Evolutionary conservation across 1,284 basidiomycete genomes (phyloP).

Genomic region (Cryptococcus sp.): DNA sequence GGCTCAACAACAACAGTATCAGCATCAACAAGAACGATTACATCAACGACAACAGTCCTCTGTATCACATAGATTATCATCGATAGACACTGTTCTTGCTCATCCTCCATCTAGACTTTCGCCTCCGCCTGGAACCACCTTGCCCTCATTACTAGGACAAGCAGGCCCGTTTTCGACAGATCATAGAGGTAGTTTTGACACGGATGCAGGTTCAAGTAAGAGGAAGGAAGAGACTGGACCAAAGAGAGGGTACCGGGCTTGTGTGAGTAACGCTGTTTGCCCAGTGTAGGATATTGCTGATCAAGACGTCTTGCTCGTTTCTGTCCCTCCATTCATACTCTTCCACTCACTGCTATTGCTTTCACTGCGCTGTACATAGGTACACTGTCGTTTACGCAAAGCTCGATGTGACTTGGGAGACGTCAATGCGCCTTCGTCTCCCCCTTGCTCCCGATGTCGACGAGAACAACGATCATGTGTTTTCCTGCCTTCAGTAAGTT

Average conservation of each 20-base stretch:
- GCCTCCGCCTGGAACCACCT: conserved; percentile 20
- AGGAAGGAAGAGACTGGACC: conserved; percentile 23
- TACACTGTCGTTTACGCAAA: conserved; percentile 47
- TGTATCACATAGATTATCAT: background rate
- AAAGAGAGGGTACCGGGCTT: conserved; percentile 42
- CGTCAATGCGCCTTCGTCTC: conserved; percentile 47
- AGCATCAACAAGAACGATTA: background rate
- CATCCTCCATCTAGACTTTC: conserved; percentile 29
- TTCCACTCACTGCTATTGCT: background rate
- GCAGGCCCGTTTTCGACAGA: background rate
- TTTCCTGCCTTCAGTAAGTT: conserved; percentile 44
- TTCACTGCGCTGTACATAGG: conserved; percentile 12
- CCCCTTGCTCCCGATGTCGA: conserved; percentile 49
- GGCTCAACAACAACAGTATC: background rate
- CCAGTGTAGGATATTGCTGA: no score
- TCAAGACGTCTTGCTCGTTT: background rate
- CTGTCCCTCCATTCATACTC: background rate
- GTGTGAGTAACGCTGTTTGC: conserved; percentile 20
- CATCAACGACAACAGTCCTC: background rate
- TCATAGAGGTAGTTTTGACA: background rate
- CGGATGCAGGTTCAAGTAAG: background rate
- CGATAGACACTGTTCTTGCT: background rate
- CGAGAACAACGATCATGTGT: conserved; percentile 49
- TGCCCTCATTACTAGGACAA: background rate
- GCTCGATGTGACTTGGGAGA: conserved; percentile 51